Conservation (phyloP, 2,329 filamentous ascomycete species). For the Neonectria faginata region DNA sequence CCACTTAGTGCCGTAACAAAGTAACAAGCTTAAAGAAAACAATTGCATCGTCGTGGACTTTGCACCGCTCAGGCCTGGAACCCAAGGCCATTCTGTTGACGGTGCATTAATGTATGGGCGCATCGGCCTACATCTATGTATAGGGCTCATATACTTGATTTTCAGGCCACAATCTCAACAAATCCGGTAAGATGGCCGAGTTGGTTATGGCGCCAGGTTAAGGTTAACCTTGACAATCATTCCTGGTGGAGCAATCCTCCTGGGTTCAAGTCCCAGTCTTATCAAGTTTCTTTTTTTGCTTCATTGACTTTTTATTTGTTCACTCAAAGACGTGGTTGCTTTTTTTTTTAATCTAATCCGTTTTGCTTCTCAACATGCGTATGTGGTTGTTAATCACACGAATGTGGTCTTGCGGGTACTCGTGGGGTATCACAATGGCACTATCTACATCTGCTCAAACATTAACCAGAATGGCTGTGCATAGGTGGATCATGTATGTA, state of each 20-base stretch:
- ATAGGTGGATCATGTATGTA: too few species aligned
- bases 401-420: neutral
- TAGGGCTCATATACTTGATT: neutral
- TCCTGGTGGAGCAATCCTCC: conserved; percentile 32
- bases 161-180: neutral
- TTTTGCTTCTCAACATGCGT: neutral
- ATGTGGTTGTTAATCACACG: too few species aligned
- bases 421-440: too few species aligned
- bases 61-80: too few species aligned
- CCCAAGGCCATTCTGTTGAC: too few species aligned
- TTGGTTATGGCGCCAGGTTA: conserved; percentile 33
- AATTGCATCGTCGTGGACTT: too few species aligned
- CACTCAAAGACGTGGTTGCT: neutral
- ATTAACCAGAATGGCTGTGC: too few species aligned
- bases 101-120: too few species aligned
- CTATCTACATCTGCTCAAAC: too few species aligned
- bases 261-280: conserved; percentile 32
- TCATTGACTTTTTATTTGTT: too few species aligned
- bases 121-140: neutral
- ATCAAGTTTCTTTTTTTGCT: conserved; percentile 11
- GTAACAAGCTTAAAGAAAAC: too few species aligned
- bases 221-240: conserved; percentile 30
- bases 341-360: neutral
- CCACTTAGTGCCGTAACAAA: too few species aligned
- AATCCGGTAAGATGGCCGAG: conserved; percentile 28